These are phyloP conservation scores for Fusarium keratoplasticum DNA, from an alignment of 2,329 filamentous ascomycete species.

Conservation along the genomic window DNA sequence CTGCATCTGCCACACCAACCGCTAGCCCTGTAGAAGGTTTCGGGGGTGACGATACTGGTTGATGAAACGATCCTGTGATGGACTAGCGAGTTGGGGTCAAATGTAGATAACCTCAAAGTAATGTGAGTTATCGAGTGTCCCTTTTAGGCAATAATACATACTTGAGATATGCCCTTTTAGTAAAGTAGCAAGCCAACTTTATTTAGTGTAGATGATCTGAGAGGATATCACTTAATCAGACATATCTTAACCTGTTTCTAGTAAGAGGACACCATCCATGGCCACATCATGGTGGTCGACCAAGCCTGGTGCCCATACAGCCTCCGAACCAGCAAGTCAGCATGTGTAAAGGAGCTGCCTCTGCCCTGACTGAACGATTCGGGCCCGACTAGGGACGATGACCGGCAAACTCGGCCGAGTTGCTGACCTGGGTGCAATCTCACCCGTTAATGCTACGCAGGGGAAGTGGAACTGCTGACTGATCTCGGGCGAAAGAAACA, in stretches of 20 bases:
- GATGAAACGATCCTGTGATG: background rate
- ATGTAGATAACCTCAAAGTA: background rate
- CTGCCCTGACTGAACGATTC: background rate
- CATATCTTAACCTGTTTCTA: background rate
- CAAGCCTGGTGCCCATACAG: background rate
- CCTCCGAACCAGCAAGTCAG: background rate
- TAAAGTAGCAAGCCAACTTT: background rate
- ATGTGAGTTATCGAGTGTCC: background rate
- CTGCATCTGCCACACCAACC: conserved; percentile 22
- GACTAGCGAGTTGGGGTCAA: background rate
- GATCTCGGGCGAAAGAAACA: background rate
- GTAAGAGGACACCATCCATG: background rate
- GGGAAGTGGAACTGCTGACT: conserved; percentile 6
- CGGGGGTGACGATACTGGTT: background rate
- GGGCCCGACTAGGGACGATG: background rate
- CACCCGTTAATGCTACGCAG: background rate
- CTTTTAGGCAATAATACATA: background rate
- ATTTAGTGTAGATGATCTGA: background rate
- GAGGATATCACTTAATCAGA: background rate
- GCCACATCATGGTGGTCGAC: background rate
- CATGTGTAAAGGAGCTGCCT: background rate
- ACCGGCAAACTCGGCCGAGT: background rate
- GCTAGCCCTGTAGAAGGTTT: background rate
- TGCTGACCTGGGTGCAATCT: background rate
- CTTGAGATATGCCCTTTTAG: background rate